Evolutionary conservation across 2,329 filamentous ascomycete species (phyloP), one percentile per base, ranked within the genome.

Genomic region (Monosporascus sp.): DNA sequence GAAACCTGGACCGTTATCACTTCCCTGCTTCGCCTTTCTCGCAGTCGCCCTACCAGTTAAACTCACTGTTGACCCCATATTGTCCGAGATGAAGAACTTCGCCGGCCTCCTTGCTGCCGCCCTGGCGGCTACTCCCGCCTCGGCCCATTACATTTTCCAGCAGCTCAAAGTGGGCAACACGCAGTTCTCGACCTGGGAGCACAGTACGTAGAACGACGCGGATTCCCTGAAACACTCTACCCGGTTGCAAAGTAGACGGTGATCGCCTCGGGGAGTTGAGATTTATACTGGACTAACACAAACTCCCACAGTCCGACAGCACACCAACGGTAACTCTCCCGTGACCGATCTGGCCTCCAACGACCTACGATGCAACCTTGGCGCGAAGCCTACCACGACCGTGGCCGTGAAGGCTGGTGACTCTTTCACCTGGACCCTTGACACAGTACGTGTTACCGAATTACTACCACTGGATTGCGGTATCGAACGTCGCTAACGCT

Each of bases 261-360:
- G 9, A 14, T 34, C 11, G 31, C 31, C 31, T 34, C 31, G 31
- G 31, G 31, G 9, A 14, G 31, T 31, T 34, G 11, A 14, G 9
- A 34, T 34, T 19, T 20, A 43, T 19, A 43, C 40, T 43, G 19
- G 22, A 4, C 11, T 43, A 19, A 7, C 48, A 11, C 20, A 24
- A 9, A 11, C 22, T 26, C 47, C 7, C 49, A 60, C 47, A 68
- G 66, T 79, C 60, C 70, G 76, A 48, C 66, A 72, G 56, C 77
- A 78, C 67, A 71, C 66, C 53, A 79, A 78, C 72, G 67, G 72
- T 59, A 77, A 78, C 69, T 76, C 73, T 7, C 76, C 75, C 6
- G 74, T 77, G 19, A 76, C 73, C 16, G 69, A 72, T 37, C 61
- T 76, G 43, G 51, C 65, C 3, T 73, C 72, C 7, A 68, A 68